A percentile compares a stretch with the other conserved stretches of the same genome.
These are phyloP conservation scores for Dioscorea cayenensis DNA, from an alignment of 116 monocot species.

Conservation along the genomic window DNA sequence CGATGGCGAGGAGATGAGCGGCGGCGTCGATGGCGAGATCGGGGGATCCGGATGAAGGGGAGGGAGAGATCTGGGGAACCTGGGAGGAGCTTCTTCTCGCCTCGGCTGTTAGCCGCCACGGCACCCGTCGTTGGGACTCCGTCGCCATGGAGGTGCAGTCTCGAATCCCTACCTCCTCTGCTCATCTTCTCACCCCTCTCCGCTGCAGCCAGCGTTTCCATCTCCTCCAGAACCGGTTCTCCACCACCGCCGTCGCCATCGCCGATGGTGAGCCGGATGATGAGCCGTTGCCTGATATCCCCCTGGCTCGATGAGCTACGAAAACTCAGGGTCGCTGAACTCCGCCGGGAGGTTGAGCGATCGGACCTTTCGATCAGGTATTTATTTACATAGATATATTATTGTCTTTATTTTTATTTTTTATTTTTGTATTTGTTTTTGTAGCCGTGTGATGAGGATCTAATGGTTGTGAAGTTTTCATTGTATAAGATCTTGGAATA, in stretches of 20 bases:
- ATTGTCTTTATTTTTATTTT: not conserved
- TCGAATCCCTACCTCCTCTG: constrained; percentile 21
- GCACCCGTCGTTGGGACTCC: constrained; percentile 60
- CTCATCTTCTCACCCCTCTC: constrained; percentile 40
- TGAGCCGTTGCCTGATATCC: constrained; percentile 13
- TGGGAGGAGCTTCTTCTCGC: constrained; percentile 93
- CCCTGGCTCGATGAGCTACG: constrained; percentile 89
- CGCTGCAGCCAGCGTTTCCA: constrained; percentile 37
- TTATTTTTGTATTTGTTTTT: not conserved
- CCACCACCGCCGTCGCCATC: constrained; percentile 1
- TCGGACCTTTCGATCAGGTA: constrained; percentile 84
- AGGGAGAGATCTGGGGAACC: constrained; percentile 80
- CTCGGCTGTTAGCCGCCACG: constrained; percentile 65
- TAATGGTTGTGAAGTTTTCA: constrained; percentile 6
- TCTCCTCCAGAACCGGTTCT: constrained; percentile 46
- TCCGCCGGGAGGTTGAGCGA: constrained; percentile 75
- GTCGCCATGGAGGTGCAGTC: constrained; percentile 65
- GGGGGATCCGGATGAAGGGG: constrained; percentile 15
- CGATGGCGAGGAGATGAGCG: constrained; percentile 5
- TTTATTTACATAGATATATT: not conserved
- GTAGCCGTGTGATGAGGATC: constrained; percentile 41
- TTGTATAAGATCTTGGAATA: not conserved
- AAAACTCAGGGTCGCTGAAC: constrained; percentile 67
- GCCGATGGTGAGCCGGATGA: constrained; percentile 13
- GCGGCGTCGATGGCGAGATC: constrained; percentile 40